Conservation (phyloP, 2,329 filamentous ascomycete genomes). For the Septoria petroselini region DNA sequence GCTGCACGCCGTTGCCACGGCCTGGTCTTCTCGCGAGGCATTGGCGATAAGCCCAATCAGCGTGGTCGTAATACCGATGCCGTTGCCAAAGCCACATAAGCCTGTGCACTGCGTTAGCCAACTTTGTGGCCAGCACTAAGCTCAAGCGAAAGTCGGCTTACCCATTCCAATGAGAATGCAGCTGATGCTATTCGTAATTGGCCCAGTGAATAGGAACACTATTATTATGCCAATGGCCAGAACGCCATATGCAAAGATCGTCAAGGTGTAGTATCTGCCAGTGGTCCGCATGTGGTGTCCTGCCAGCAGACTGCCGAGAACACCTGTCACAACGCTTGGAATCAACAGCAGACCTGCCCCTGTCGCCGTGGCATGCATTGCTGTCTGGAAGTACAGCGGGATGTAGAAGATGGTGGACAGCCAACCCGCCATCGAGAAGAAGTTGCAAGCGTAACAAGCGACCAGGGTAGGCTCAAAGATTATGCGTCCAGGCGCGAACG, state of each 20-base stretch:
- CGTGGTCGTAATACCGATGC: conserved; percentile 65
- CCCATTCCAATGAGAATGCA: conserved; percentile 58
- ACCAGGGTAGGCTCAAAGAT: conserved; percentile 66
- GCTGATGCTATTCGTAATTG: conserved; percentile 48
- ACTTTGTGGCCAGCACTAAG: too few relatives aligned
- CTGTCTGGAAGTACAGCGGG: conserved; percentile 75
- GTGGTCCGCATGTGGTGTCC: conserved; percentile 68
- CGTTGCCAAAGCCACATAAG: conserved; percentile 47
- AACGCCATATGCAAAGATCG: conserved; percentile 54
- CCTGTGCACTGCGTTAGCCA: too few relatives aligned
- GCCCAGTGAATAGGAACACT: conserved; percentile 58
- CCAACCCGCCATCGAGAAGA: conserved; percentile 64
- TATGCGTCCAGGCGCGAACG: conserved; percentile 71
- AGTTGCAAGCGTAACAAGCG: conserved; percentile 67
- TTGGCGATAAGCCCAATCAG: conserved; percentile 71
- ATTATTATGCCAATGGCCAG: conserved; percentile 55
- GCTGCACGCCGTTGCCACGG: conserved; percentile 72
- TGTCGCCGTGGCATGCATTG: conserved; percentile 62
- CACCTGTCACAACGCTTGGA: conserved; percentile 61
- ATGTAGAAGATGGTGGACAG: conserved; percentile 65
- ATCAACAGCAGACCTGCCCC: conserved; percentile 63
- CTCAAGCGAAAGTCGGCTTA: conserved; percentile 40
- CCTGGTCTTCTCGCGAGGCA: conserved; percentile 63
- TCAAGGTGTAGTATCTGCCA: conserved; percentile 69
- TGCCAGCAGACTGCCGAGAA: conserved; percentile 61